Conservation (phyloP, 768 basidiomycete species). For the Auriscalpium microsporum region DNA sequence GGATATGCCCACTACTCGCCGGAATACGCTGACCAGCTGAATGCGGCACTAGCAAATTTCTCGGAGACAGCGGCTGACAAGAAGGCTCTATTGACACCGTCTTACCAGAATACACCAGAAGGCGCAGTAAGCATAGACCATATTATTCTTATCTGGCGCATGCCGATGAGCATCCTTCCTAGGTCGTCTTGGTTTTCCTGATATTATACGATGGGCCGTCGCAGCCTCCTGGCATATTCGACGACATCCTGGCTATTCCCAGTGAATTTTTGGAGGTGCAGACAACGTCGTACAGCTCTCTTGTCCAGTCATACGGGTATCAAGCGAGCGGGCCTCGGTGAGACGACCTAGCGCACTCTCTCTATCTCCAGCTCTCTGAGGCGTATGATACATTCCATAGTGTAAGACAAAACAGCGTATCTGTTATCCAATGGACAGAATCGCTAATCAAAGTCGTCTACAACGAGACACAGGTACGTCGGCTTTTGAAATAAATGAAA, state of each 20-base stretch:
- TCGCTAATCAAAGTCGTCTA: neutral
- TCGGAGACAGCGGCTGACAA: neutral
- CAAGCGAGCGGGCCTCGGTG: neutral
- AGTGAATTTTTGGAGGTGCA: neutral
- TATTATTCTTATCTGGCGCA: neutral
- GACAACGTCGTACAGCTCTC: neutral
- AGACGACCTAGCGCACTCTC: neutral
- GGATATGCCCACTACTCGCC: neutral
- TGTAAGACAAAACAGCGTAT: neutral
- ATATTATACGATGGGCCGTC: constrained; percentile 15
- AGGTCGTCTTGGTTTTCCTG: neutral
- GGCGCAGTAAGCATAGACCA: neutral
- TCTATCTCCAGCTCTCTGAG: neutral
- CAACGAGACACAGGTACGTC: neutral
- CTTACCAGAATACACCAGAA: neutral
- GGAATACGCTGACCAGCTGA: neutral
- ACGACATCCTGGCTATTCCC: constrained; percentile 13
- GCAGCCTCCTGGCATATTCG: constrained; percentile 10
- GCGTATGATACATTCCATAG: neutral
- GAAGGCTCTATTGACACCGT: neutral
- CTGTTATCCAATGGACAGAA: neutral
- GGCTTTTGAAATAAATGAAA: neutral
- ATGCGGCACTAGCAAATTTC: neutral
- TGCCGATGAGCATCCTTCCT: neutral
- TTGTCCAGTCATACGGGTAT: neutral